phyloP scores from a whole-genome alignment of 305 asterid genomes.

The Fraxinus xanthoxyloides region DNA sequence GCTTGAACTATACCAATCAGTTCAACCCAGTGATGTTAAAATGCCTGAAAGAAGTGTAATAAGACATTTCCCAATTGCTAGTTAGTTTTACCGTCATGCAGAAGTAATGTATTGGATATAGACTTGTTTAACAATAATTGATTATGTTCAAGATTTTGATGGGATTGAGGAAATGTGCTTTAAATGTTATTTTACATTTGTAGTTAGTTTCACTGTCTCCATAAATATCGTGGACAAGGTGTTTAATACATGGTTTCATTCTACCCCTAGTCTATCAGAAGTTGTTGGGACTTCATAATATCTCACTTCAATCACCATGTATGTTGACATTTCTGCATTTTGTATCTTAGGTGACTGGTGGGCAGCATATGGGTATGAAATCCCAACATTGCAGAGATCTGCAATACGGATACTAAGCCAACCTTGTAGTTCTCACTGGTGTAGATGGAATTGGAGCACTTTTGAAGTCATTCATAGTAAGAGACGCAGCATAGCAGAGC shows the following conservation, averaged over 20 bases:
- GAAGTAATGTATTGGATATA: neutral
- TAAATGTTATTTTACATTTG: neutral
- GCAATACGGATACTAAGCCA: slow-evolving; percentile 48
- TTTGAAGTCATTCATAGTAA: slow-evolving; percentile 30
- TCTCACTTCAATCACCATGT: neutral
- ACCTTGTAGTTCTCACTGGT: slow-evolving; percentile 51
- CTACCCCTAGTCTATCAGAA: neutral
- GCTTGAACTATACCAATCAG: neutral
- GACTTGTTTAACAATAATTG: neutral
- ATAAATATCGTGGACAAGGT: neutral
- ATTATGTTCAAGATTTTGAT: neutral
- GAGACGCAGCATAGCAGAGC: slow-evolving; percentile 26
- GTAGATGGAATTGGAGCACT: slow-evolving; percentile 49
- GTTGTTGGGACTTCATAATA: neutral
- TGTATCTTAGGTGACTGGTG: slow-evolving; percentile 52
- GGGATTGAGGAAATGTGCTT: neutral
- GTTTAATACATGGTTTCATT: neutral
- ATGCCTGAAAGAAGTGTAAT: neutral
- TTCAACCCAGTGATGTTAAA: neutral
- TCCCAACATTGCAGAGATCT: slow-evolving; percentile 45
- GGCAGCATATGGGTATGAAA: slow-evolving; percentile 51
- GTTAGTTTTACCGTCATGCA: neutral
- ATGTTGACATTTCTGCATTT: neutral
- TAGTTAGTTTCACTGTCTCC: neutral
- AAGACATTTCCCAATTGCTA: neutral